Conservation (phyloP, 768 basidiomycete genomes). For the Phlebiopsis gigantea region DNA sequence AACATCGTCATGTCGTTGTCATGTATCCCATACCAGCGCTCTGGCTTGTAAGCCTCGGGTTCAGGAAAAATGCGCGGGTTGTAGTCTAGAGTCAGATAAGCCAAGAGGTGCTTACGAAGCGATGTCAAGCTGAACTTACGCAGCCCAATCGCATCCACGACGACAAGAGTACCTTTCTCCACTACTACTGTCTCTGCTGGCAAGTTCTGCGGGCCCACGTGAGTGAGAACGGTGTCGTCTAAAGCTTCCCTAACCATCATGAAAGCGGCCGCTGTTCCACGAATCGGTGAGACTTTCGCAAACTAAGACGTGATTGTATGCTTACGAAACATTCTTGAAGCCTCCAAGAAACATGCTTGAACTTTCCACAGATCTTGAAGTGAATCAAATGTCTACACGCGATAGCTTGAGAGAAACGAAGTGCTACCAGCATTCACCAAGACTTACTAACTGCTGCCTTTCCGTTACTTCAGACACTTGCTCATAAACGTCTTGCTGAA, state of each 20-base stretch:
- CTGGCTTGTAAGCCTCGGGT: constrained; percentile 5
- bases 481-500: constrained; percentile 3
- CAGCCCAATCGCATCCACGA: background rate
- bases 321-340: background rate
- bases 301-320: background rate
- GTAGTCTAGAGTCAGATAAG: constrained; percentile 5
- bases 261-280: background rate
- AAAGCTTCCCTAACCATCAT: background rate
- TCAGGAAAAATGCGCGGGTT: constrained; percentile 2
- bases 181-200: background rate
- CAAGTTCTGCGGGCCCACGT: background rate
- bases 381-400: background rate
- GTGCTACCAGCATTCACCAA: background rate
- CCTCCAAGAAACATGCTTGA: background rate
- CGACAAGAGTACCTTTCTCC: background rate
- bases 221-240: background rate
- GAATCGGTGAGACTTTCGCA: background rate
- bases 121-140: background rate
- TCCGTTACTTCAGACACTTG: background rate
- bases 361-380: background rate
- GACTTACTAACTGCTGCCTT: background rate
- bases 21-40: constrained; percentile 6
- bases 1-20: constrained; percentile 10
- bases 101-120: background rate
- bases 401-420: background rate